These are phyloP conservation scores for Paxillus rubicundulus DNA, from an alignment of 768 basidiomycete species.

Conservation along the genomic window DNA sequence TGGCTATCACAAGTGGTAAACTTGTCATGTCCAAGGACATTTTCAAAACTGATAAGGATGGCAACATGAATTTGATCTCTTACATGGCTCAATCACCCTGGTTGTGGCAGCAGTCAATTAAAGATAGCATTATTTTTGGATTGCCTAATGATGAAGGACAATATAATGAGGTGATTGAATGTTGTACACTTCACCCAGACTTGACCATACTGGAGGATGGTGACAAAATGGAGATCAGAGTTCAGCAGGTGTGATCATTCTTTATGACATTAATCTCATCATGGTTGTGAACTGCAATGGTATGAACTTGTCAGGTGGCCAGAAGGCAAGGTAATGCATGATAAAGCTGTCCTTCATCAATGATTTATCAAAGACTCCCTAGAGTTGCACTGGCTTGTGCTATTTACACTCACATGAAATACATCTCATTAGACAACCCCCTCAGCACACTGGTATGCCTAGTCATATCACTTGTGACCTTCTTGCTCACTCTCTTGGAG, in stretches of 20 bases:
- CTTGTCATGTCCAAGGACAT: constrained; percentile 40
- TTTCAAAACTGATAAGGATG: constrained; percentile 51
- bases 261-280: neutral
- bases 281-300: constrained; percentile 38
- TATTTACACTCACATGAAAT: constrained; percentile 66
- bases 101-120: constrained; percentile 65
- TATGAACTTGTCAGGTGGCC: constrained; percentile 70
- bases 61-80: constrained; percentile 56
- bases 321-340: constrained; percentile 60
- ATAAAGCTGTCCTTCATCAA: neutral
- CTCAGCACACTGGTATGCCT: constrained; percentile 69
- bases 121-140: constrained; percentile 76
- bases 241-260: constrained; percentile 37
- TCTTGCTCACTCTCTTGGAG: constrained; percentile 28
- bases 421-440: constrained; percentile 70
- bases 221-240: constrained; percentile 76
- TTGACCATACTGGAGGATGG: constrained; percentile 80
- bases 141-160: constrained; percentile 61
- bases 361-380: neutral
- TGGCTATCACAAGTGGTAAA: constrained; percentile 26
- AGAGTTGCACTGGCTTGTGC: constrained; percentile 77
- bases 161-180: constrained; percentile 68
- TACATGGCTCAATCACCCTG: constrained; percentile 70
- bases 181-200: constrained; percentile 76
- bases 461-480: neutral